Conservation (phyloP, 2,329 filamentous ascomycete genomes). For the Bipolaris zeicola region DNA sequence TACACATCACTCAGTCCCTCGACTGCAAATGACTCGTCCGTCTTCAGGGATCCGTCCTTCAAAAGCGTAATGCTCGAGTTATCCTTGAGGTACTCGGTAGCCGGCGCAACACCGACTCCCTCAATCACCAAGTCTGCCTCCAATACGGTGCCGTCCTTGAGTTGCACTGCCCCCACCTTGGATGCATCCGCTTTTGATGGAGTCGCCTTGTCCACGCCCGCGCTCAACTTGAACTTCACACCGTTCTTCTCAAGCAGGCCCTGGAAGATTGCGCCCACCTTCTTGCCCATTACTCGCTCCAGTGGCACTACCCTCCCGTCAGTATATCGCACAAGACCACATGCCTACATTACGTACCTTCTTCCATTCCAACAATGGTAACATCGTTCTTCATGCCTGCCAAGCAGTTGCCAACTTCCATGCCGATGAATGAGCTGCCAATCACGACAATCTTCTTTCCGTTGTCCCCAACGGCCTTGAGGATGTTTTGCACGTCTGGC, state of each 20-base stretch:
- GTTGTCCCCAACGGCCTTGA: constrained; percentile 75
- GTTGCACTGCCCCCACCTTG: constrained; percentile 77
- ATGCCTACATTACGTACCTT: constrained; percentile 38
- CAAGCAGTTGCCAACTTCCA: constrained; percentile 89
- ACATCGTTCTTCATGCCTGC: constrained; percentile 80
- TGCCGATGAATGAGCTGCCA: constrained; percentile 94
- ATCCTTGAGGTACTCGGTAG: constrained; percentile 79
- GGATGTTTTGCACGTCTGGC: constrained; percentile 78
- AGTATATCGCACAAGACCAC: background rate
- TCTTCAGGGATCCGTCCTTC: constrained; percentile 82
- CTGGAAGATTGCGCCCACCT: constrained; percentile 82
- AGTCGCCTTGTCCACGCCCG: constrained; percentile 80
- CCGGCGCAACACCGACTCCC: constrained; percentile 85
- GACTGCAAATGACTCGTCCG: constrained; percentile 80
- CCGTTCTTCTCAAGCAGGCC: constrained; percentile 81
- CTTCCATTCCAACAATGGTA: constrained; percentile 86
- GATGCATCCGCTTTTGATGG: constrained; percentile 69
- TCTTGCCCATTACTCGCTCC: constrained; percentile 80
- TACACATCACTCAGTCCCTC: constrained; percentile 80
- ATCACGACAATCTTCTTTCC: constrained; percentile 93
- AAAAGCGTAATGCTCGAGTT: constrained; percentile 74
- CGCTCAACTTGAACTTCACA: constrained; percentile 84
- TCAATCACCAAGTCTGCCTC: constrained; percentile 90
- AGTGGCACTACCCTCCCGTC: constrained; percentile 64
- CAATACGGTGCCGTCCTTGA: constrained; percentile 85